Evolutionary conservation across 805 yeast genomes (phyloP), one percentile per base, ranked within the genome.

Genomic region (Lachancea kluyveri): DNA sequence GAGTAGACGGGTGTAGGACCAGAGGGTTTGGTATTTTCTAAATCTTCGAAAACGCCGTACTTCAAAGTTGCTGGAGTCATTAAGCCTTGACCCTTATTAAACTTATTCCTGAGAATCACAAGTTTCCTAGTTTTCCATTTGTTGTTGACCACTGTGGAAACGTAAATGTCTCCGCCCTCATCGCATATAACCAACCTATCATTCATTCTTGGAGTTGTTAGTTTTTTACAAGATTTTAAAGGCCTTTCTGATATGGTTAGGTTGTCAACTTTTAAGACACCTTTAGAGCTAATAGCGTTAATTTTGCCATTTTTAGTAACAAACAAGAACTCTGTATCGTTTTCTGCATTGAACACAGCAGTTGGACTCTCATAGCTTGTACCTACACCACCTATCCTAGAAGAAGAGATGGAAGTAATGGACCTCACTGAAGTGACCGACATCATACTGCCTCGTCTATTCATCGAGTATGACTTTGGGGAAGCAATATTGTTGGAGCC

Each of bases 141-240:
- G 45, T 78, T 77, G 42, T 77, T 78, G n/a, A 75, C 59, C 1
- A 69, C 77, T 0, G 83, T 74, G 1, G 79, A 77, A 4, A 82
- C 75, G 4, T 79, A 58, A 9, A 82, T 44, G 21, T 69, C 69
- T 8, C 72, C 74, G 28, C 64, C 64, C 8, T 57, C 58, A 3
- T 71, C 59, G 28, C 69, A 64, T 36, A 77, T 71, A 1, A 84
- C 74, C 18, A 84, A 58, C 39, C 88, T 64, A 50, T 83, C 92
- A 46, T 74, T 78, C 16, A 83, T 78, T 50, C 92, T 66, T 4
- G 94, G 85, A 0, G 94, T 78, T 2, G 68, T 51, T 8, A 85
- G 52, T 38, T 71, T 70, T 31, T 68, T 70, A 34, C 79, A 77
- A 2, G 74, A 62, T 1, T 64, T 60, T n/a, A 80, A 47, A 13